Evolutionary conservation across 2,329 filamentous ascomycete genomes (phyloP).

Genomic region (Colletotrichum falcatum): DNA sequence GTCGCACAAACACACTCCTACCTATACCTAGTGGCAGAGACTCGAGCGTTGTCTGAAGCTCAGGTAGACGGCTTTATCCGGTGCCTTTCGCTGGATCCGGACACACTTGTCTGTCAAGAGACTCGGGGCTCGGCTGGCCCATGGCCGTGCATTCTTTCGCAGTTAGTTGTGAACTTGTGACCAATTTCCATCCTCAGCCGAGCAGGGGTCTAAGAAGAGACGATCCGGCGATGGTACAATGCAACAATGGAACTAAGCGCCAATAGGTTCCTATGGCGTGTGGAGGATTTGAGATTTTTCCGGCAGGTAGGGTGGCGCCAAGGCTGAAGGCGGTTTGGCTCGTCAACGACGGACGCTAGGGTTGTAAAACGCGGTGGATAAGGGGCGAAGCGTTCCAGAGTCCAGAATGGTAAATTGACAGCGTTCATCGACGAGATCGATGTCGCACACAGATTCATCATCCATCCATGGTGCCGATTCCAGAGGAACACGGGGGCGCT

Average conservation of each 20-base stretch:
- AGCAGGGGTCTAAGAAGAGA: slow-evolving; percentile 23
- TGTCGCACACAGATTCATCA: slow-evolving; percentile 21
- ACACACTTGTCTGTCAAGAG: neutral
- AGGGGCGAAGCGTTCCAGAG: slow-evolving; percentile 24
- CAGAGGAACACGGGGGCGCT: neutral
- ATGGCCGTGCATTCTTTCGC: slow-evolving; percentile 1
- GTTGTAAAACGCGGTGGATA: slow-evolving; percentile 12
- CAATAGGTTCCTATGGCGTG: neutral
- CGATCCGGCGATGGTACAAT: slow-evolving; percentile 22
- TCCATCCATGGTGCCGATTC: slow-evolving; percentile 7
- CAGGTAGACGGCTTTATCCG: neutral
- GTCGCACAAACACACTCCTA: slow-evolving; percentile 20
- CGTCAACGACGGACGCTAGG: slow-evolving; percentile 21
- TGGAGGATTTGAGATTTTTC: slow-evolving; percentile 34
- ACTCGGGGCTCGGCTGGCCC: slow-evolving; percentile 1
- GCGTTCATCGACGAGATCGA: slow-evolving; percentile 3
- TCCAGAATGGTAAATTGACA: slow-evolving; percentile 21
- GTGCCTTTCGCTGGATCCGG: neutral
- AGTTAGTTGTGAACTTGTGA: neutral
- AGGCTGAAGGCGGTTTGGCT: slow-evolving; percentile 33
- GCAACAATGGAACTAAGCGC: slow-evolving; percentile 12
- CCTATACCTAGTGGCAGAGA: slow-evolving; percentile 9
- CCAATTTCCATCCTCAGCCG: slow-evolving; percentile 28
- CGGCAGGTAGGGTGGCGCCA: slow-evolving; percentile 28
- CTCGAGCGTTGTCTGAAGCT: slow-evolving; percentile 5